Evolutionary conservation across 371 early-diverging fungal genomes (phyloP).

Genomic region (Smittium culicis): DNA sequence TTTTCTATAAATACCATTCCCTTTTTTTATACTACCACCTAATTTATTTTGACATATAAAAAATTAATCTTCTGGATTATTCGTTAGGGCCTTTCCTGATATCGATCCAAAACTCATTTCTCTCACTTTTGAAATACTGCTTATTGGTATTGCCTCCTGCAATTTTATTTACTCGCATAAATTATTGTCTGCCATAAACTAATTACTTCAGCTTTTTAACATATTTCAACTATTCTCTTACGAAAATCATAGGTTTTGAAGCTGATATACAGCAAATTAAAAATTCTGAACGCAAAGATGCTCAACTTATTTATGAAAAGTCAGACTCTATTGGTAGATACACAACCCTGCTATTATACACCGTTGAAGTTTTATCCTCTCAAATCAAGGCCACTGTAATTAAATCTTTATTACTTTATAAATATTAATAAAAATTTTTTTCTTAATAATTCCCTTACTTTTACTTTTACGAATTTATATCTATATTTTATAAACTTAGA

Average conservation of each 20-base stretch:
- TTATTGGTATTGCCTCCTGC: not conserved
- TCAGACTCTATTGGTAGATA: not conserved
- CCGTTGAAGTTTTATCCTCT: not conserved
- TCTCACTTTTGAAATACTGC: not conserved
- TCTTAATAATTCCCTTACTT: not conserved
- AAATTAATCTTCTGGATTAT: too few species aligned
- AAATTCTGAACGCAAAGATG: not conserved
- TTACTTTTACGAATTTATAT: not conserved
- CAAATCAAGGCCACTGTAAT: not conserved
- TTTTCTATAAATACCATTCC: too few species aligned
- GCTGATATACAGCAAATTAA: not conserved
- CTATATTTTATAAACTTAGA: not conserved
- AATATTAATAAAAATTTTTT: not conserved
- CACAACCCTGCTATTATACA: not conserved
- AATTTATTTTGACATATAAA: too few species aligned
- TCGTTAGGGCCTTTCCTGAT: not conserved
- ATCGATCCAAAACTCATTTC: not conserved
- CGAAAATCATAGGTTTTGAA: constrained; percentile 5
- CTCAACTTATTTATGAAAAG: not conserved
- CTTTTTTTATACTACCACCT: too few species aligned
- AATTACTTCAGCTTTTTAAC: too few species aligned
- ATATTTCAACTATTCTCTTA: too few species aligned
- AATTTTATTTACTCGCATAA: too few species aligned
- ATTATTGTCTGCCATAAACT: too few species aligned
- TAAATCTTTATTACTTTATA: not conserved